Evolutionary conservation across 345 rosid genomes (phyloP), one percentile per base, ranked within the genome.

Genomic region (Brassica cretica): DNA sequence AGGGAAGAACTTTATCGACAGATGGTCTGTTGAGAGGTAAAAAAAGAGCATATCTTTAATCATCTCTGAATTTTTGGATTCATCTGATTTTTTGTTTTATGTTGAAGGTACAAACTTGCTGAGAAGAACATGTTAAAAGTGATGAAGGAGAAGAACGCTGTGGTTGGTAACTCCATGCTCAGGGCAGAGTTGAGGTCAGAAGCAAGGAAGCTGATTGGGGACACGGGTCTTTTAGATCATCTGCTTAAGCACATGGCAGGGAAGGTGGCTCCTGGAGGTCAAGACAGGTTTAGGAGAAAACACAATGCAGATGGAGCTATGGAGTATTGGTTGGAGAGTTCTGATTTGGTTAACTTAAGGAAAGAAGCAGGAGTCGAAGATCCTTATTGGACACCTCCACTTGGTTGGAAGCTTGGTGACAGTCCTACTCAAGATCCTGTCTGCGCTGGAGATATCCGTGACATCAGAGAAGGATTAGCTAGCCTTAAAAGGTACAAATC

Each of bases 201-300:
- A 76, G 95, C 98, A 1, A 86, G 99, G 80, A 96, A 87, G 88
- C 73, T 89, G 77, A 93, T 96, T 0, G 99, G 99, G 0, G 99
- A 96, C 76, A 96, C 99, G 0, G 99, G 99, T 73, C 82, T 96
- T 16, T 68, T 93, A 72, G 98, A 96, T 75, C 98, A 96, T 88
- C 75, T 96, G 85, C 85, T 93, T 72, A 96, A 96, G 84, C 97
- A 96, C 81, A 96, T 96, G 99, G 87, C 98, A 0, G 98, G 96
- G 65, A 91, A 90, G 80, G 90, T 90, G 80, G 97, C 96, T 2
- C 97, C 99, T 5, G 98, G 96, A 0, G 95, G 93, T 14, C 83
- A 81, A 77, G 92, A 88, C 37, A 84, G 99, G 87, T 96, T 96
- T 77, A 86, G 86, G 84, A 85, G 99, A 84, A 75, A 89, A 67